Base-by-base conservation (phyloP, 2,329 filamentous ascomycete genomes). In the Metarhizium humberi region DNA sequence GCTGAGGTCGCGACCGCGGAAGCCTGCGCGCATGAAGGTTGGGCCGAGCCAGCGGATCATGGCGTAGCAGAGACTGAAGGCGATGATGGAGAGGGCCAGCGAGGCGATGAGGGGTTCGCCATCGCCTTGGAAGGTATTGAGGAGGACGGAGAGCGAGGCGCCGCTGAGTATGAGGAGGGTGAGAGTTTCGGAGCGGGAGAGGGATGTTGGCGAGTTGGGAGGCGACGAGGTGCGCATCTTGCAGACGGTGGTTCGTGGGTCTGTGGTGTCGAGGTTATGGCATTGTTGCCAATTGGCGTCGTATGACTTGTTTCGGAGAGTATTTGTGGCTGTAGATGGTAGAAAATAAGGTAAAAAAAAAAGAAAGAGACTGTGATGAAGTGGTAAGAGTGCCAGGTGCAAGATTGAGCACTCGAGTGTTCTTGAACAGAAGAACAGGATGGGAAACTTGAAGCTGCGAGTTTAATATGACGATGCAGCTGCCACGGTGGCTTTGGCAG, bases 1-100 rank as follows among this genome's bases (percentile, higher is more conserved):
- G 67, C 87, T 86, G 78, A 96, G 79, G 70, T 99, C 94, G 65
- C 82, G 88, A 55, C 94, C 94, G 68, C 92, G 94, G 67, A 96
- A 81, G 16, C 92, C 94, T 42, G 89, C 89, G 62, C 82, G 85
- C 68, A 96, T 86, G 69, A 99, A 97, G 1, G 88, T 86, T 55
- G 89, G 85, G 1, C 92, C 92, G 6, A 96, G 86, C 92, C 92
- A 97, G 75, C 88, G 80, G 71, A 97, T 92, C 75, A 96, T 82
- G 64, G 88, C 84, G 71, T 89, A 97, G 58, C 85, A 85, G 50
- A 87, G 83, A 4, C 86, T 78, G 69, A 96, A 99, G 40, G 89
- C 91, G 61, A 96, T 77, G 25, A 87, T 82, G 65, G 90, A 94
- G 64, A 97, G 87, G 16, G 92, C 90, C 55, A 96, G 76, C 1